A percentile compares a stretch with the other conserved stretches of the same genome.
Conservation (phyloP, 2,329 filamentous ascomycete genomes). For the Alternaria triticina region DNA sequence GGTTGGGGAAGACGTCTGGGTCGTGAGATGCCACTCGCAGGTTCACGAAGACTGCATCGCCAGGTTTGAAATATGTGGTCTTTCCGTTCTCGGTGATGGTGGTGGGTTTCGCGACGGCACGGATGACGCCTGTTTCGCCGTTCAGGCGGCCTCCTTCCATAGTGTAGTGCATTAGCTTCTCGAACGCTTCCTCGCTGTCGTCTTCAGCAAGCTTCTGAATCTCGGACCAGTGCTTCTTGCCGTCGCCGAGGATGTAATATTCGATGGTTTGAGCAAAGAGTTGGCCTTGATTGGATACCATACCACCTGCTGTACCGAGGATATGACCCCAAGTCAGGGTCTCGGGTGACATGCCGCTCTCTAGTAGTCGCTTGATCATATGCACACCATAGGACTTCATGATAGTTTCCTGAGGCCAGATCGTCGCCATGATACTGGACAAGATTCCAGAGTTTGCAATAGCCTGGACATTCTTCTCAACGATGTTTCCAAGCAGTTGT, state of each 20-base stretch:
- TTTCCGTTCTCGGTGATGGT: constrained; percentile 42
- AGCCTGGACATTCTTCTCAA: constrained; percentile 57
- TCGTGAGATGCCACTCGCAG: constrained; percentile 53
- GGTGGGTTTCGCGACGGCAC: constrained; percentile 43
- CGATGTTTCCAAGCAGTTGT: constrained; percentile 57
- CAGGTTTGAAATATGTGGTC: constrained; percentile 42
- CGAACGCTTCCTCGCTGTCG: constrained; percentile 51
- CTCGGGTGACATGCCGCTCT: constrained; percentile 53
- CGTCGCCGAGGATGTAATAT: constrained; percentile 60
- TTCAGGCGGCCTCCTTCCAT: constrained; percentile 54
- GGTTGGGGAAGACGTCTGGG: constrained; percentile 49
- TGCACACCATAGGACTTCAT: constrained; percentile 62
- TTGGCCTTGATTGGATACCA: constrained; percentile 63
- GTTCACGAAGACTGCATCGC: constrained; percentile 52
- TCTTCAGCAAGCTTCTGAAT: constrained; percentile 56
- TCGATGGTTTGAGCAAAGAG: constrained; percentile 65
- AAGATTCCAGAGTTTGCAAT: constrained; percentile 52
- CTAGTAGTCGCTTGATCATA: constrained; percentile 61
- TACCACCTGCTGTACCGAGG: constrained; percentile 62
- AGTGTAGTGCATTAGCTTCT: constrained; percentile 59
- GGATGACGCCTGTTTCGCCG: constrained; percentile 53
- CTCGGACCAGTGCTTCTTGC: constrained; percentile 54
- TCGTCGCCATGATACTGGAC: constrained; percentile 49
- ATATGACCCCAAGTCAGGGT: constrained; percentile 64
- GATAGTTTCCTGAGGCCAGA: constrained; percentile 49